Conservation (phyloP, 78 protist species). For the Mantamonas sphyraenae region DNA sequence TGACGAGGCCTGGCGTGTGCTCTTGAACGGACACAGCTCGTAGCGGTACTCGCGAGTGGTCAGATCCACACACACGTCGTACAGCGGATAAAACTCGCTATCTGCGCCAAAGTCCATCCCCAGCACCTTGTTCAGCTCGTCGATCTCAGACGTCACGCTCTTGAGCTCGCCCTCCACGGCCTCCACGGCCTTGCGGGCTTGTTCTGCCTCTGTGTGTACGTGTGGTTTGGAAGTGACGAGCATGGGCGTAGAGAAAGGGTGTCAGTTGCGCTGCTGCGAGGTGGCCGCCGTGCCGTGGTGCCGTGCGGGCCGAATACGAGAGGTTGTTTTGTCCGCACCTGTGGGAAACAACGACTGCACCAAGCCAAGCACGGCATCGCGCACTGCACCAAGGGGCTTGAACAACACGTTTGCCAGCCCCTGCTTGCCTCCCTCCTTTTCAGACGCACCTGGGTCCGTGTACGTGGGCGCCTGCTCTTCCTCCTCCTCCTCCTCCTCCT, state of each 20-base stretch:
- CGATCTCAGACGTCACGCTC: neutral
- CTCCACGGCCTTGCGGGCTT: neutral
- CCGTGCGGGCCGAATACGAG: too few relatives aligned
- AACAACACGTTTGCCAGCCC: neutral
- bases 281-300: too few relatives aligned
- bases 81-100: neutral
- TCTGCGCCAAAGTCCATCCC: conserved; percentile 9
- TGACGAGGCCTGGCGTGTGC: neutral
- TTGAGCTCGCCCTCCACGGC: neutral
- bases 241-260: too few relatives aligned
- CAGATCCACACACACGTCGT: neutral
- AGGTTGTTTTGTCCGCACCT: too few relatives aligned
- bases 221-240: too few relatives aligned
- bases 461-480: neutral
- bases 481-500: neutral
- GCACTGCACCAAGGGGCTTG: too few relatives aligned
- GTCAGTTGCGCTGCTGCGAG: too few relatives aligned
- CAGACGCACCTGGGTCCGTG: neutral
- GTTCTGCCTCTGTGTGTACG: neutral
- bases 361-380: too few relatives aligned
- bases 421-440: neutral
- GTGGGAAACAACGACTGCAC: too few relatives aligned
- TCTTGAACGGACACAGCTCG: conserved; percentile 13
- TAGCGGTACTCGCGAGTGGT: conserved; percentile 3
- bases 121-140: neutral